phyloP scores from a whole-genome alignment of 768 basidiomycete species.

The Collybia mongolica region DNA sequence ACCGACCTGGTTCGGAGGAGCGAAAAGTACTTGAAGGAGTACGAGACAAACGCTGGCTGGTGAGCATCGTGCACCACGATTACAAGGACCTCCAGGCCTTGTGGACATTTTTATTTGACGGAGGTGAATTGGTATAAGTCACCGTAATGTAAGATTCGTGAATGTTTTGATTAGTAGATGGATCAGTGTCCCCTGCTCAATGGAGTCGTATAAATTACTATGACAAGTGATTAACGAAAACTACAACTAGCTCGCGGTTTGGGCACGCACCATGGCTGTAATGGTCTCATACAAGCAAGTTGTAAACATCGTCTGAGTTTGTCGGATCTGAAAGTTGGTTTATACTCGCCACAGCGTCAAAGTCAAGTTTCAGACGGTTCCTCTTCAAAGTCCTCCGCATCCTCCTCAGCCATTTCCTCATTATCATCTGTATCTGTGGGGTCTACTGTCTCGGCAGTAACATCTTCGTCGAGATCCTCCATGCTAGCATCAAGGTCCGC shows the following conservation, averaged over 20 bases:
- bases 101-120: slow-evolving; percentile 79
- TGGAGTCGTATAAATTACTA: too few relatives aligned
- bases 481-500: slow-evolving; percentile 65
- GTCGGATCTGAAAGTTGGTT: background rate
- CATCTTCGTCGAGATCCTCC: slow-evolving; percentile 52
- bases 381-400: slow-evolving; percentile 54
- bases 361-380: slow-evolving; percentile 34
- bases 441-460: slow-evolving; percentile 34
- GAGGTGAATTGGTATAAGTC: slow-evolving; percentile 13
- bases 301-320: background rate
- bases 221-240: too few relatives aligned
- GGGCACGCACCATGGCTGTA: background rate
- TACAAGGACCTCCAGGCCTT: slow-evolving; percentile 76
- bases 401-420: slow-evolving; percentile 40
- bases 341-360: background rate
- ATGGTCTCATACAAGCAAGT: too few relatives aligned
- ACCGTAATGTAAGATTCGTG: too few relatives aligned
- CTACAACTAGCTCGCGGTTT: too few relatives aligned
- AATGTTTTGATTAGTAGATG: too few relatives aligned
- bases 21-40: slow-evolving; percentile 73
- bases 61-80: slow-evolving; percentile 92
- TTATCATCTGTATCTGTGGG: slow-evolving; percentile 28
- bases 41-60: slow-evolving; percentile 78
- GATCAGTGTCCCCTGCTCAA: too few relatives aligned
- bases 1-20: slow-evolving; percentile 71